Conservation (phyloP, 2,329 filamentous ascomycete species). For the Aspergillus brunneoviolaceus region DNA sequence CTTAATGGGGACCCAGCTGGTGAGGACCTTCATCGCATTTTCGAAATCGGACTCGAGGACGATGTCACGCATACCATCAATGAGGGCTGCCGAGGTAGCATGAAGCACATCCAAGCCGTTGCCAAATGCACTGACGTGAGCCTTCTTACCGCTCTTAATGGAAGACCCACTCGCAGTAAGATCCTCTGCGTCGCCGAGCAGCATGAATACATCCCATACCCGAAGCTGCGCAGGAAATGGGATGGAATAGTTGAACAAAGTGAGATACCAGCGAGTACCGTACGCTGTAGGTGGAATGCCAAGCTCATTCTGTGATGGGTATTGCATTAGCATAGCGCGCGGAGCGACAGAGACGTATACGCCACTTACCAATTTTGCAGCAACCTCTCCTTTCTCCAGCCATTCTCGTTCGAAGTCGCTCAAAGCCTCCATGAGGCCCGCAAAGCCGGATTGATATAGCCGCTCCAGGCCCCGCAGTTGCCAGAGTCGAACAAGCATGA, state of each 20-base stretch:
- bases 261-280: slow-evolving; percentile 95
- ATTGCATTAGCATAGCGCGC: background rate
- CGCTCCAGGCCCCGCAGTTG: slow-evolving; percentile 79
- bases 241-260: slow-evolving; percentile 94
- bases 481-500: slow-evolving; percentile 97
- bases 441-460: slow-evolving; percentile 81
- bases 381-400: slow-evolving; percentile 76
- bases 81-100: slow-evolving; percentile 82
- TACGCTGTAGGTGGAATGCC: slow-evolving; percentile 87
- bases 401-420: slow-evolving; percentile 82
- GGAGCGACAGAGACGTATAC: background rate
- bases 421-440: slow-evolving; percentile 80
- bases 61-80: slow-evolving; percentile 85
- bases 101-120: slow-evolving; percentile 83
- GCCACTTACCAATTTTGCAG: slow-evolving; percentile 65
- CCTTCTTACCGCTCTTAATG: slow-evolving; percentile 20
- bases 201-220: slow-evolving; percentile 97
- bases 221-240: slow-evolving; percentile 91
- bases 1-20: slow-evolving; percentile 88
- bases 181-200: slow-evolving; percentile 74
- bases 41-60: slow-evolving; percentile 93
- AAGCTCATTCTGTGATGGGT: slow-evolving; percentile 56
- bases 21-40: slow-evolving; percentile 95
- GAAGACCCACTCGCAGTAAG: slow-evolving; percentile 22
- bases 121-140: slow-evolving; percentile 46